Conservation (phyloP, 1,139 yeast genomes). For the Blastobotrys aristatus region DNA sequence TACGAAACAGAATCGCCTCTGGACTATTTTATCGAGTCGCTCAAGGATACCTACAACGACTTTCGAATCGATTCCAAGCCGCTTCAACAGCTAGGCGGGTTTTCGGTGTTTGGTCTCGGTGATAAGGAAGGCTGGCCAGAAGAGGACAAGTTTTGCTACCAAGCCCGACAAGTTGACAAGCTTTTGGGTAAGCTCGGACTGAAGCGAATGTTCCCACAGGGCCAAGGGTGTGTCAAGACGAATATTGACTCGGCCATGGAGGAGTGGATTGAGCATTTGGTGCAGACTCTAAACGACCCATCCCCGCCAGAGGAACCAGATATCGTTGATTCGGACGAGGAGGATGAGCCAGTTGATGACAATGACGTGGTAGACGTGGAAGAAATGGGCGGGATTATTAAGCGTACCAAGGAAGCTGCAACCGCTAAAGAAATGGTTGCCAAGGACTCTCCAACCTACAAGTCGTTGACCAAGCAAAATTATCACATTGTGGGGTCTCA, state of each 20-base stretch:
- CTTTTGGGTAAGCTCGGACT: slow-evolving; percentile 81
- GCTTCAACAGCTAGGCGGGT: slow-evolving; percentile 59
- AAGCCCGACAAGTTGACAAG: slow-evolving; percentile 69
- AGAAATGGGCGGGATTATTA: slow-evolving; percentile 68
- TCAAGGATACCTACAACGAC: slow-evolving; percentile 76
- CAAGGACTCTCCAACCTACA: slow-evolving; percentile 81
- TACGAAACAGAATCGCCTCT: slow-evolving; percentile 91
- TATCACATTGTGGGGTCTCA: slow-evolving; percentile 91
- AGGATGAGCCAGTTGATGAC: slow-evolving; percentile 38
- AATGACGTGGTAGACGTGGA: slow-evolving; percentile 66
- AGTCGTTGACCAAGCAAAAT: slow-evolving; percentile 86
- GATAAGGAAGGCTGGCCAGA: slow-evolving; percentile 81
- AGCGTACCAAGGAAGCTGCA: slow-evolving; percentile 29
- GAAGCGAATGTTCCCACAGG: slow-evolving; percentile 76
- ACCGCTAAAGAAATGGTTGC: slow-evolving; percentile 83
- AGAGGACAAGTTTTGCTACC: slow-evolving; percentile 73
- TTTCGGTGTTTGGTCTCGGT: slow-evolving; percentile 82
- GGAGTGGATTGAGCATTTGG: slow-evolving; percentile 63
- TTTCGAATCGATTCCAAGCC: slow-evolving; percentile 84
- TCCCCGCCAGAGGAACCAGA: slow-evolving; percentile 42
- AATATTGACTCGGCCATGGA: slow-evolving; percentile 55
- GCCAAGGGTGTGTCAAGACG: slow-evolving; percentile 76
- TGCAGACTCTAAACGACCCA: slow-evolving; percentile 59
- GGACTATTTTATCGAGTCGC: slow-evolving; percentile 77
- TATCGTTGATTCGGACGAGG: slow-evolving; percentile 46